Percentiles rank a stretch among this genome's conserved stretches.
phyloP scores from a whole-genome alignment of 2,329 filamentous ascomycete species.

The Penicillium occitanis region DNA sequence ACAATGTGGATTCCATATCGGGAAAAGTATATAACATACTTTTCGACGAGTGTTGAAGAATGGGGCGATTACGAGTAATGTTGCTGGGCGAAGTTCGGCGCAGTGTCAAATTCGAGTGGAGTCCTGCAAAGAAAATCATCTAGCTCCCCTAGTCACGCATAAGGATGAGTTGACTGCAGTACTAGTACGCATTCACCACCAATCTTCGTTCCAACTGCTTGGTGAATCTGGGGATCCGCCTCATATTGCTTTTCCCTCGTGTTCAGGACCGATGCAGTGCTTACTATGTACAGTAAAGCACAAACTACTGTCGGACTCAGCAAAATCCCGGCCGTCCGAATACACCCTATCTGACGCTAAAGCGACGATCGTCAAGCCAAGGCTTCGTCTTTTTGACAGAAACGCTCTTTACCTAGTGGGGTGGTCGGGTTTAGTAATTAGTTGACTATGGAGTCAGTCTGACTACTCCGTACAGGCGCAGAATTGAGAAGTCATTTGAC shows the following conservation, averaged over 20 bases:
- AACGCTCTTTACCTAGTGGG: constrained; percentile 1
- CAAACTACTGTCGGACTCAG: not conserved
- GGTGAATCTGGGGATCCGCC: constrained; percentile 5
- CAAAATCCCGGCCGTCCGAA: constrained; percentile 7
- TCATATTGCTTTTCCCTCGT: constrained; percentile 14
- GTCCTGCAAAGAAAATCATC: constrained; percentile 15
- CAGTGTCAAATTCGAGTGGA: constrained; percentile 7
- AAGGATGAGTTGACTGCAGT: not conserved
- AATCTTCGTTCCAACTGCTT: not conserved
- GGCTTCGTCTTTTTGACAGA: constrained; percentile 11
- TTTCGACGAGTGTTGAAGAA: not conserved
- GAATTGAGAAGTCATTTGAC: constrained; percentile 18
- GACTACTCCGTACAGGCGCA: constrained; percentile 3
- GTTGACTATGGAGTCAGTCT: not conserved
- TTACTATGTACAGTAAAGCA: constrained; percentile 1
- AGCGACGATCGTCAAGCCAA: constrained; percentile 14
- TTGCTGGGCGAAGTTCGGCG: not conserved
- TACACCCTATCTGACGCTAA: constrained; percentile 10
- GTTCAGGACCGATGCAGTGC: not conserved
- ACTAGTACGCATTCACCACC: constrained; percentile 5
- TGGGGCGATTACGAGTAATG: not conserved
- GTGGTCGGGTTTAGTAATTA: not conserved
- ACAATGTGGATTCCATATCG: not conserved
- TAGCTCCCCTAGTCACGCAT: not conserved
- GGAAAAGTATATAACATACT: not conserved